phyloP scores from a whole-genome alignment of 2,329 filamentous ascomycete species.

The Grosmannia huntii region DNA sequence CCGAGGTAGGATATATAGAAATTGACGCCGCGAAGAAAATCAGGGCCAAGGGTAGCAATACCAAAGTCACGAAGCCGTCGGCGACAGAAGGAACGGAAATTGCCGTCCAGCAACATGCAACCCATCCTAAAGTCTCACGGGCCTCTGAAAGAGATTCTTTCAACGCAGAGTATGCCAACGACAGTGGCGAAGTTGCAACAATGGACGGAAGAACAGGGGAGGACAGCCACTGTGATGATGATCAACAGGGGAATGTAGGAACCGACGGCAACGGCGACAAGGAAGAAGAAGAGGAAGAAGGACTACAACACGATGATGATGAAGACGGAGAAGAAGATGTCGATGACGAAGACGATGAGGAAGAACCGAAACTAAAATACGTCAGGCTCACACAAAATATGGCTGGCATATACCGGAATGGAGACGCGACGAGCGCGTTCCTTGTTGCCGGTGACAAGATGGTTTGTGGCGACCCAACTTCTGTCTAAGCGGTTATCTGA shows the following conservation, averaged over 20 bases:
- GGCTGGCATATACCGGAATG: slow-evolving; percentile 75
- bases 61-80: background rate
- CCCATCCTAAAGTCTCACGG: too few species aligned
- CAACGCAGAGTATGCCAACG: too few species aligned
- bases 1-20: slow-evolving; percentile 3
- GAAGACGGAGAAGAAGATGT: slow-evolving; percentile 47
- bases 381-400: slow-evolving; percentile 72
- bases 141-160: too few species aligned
- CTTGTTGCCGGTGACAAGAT: slow-evolving; percentile 92
- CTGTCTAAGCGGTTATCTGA: background rate
- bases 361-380: slow-evolving; percentile 91
- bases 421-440: slow-evolving; percentile 87
- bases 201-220: too few species aligned
- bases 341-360: slow-evolving; percentile 72
- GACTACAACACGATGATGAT: background rate
- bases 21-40: background rate
- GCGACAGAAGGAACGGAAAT: slow-evolving; percentile 7
- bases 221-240: too few species aligned
- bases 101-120: too few species aligned
- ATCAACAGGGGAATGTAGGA: too few species aligned
- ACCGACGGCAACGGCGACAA: too few species aligned
- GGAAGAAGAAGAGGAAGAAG: too few species aligned
- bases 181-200: too few species aligned
- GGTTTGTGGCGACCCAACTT: slow-evolving; percentile 37
- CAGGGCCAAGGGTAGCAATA: background rate